These are phyloP conservation scores for Cladosporium velox DNA, from an alignment of 2,329 filamentous ascomycete genomes.

Conservation along the genomic window DNA sequence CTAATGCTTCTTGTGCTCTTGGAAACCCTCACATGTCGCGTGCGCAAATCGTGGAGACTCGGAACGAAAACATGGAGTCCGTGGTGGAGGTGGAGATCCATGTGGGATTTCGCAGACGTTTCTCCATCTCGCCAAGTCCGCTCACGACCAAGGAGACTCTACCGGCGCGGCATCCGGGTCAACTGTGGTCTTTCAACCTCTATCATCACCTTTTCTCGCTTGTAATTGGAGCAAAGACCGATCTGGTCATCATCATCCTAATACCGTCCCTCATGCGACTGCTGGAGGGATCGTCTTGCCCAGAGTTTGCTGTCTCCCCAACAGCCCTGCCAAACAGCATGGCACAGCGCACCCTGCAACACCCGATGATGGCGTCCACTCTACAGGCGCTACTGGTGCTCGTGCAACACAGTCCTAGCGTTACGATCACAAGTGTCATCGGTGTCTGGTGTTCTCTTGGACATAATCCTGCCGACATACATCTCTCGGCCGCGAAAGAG, in stretches of 20 bases:
- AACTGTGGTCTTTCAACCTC: background rate
- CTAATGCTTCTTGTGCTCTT: background rate
- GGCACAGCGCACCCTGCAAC: background rate
- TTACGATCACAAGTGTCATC: background rate
- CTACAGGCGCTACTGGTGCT: background rate
- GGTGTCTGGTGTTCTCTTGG: background rate
- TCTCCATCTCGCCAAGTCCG: slow-evolving; percentile 8
- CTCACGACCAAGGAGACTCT: background rate
- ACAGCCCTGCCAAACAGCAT: background rate
- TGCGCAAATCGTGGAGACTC: background rate
- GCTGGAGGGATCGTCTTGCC: background rate
- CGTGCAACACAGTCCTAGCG: background rate
- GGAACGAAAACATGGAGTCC: background rate
- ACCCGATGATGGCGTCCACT: background rate
- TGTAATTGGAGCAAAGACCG: slow-evolving; percentile 1
- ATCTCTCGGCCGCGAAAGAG: background rate
- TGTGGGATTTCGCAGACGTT: slow-evolving; percentile 2
- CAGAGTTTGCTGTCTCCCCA: background rate
- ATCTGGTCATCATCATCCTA: background rate
- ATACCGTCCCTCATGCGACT: background rate
- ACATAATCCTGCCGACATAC: background rate
- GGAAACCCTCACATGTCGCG: background rate
- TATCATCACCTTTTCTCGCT: background rate
- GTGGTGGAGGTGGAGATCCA: slow-evolving; percentile 3
- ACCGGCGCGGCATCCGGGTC: slow-evolving; percentile 14